Evolutionary conservation across 495 filamentous ascomycete species (phyloP).

Genomic region (Friedmanniomyces endolithicus): DNA sequence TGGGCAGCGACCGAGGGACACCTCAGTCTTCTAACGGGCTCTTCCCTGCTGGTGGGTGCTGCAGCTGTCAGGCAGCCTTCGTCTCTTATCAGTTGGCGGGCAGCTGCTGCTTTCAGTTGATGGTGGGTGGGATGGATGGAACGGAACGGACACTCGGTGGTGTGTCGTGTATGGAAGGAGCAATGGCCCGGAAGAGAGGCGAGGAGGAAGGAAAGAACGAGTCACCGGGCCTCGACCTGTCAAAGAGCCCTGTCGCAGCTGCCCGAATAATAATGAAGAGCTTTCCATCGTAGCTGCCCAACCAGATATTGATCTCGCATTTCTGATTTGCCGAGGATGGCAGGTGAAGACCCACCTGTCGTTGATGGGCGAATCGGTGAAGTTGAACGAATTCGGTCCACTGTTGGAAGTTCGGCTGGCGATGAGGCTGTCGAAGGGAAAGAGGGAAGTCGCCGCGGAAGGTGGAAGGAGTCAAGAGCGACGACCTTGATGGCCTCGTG

Average conservation of each 20-base stretch:
- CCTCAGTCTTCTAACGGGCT: not conserved
- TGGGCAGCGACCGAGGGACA: not conserved
- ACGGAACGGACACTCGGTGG: no score
- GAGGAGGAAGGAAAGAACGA: not conserved
- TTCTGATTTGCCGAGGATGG: not conserved
- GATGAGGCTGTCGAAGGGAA: no score
- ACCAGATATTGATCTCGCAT: not conserved
- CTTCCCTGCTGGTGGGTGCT: not conserved
- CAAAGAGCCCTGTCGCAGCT: not conserved
- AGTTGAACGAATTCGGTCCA: no score
- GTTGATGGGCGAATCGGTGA: no score
- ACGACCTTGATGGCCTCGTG: no score
- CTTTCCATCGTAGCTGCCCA: not conserved
- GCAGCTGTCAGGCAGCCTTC: not conserved
- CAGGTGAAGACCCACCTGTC: no score
- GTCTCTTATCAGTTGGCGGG: not conserved
- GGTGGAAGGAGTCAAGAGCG: no score
- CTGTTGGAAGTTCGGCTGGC: no score
- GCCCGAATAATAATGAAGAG: not conserved
- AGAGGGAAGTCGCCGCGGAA: no score
- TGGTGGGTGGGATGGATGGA: no score
- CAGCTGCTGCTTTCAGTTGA: not conserved
- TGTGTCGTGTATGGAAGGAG: not conserved
- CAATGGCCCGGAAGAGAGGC: not conserved
- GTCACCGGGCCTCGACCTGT: not conserved